Base-by-base conservation (phyloP, 805 yeast genomes). In the Schizosaccharomyces octosporus region DNA sequence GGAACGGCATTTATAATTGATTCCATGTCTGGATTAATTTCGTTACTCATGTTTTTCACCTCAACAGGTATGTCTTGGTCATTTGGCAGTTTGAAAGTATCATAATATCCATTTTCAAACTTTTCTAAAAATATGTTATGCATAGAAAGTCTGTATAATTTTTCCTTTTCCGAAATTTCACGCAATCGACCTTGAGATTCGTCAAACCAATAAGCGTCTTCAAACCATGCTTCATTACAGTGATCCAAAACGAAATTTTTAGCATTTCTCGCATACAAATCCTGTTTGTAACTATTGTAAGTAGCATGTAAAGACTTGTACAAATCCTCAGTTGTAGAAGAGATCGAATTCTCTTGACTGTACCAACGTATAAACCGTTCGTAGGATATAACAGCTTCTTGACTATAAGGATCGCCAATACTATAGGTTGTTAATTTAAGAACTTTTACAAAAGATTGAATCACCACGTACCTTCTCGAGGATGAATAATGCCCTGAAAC, bases 221-320 rank as follows among this genome's bases (percentile, higher is more conserved):
- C 61, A 61, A 65, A 65, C 66, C 66, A 65, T n/a, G 60, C 61
- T 31, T 65, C 66, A 42, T 63, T 55, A 15, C 31, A 62, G 55
- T 63, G 66, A 48, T 57, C 61, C 21, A 61, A 60, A 17, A 65
- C 66, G 43, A 65, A 65, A 1, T 64, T 64, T 17, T 64, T 59
- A 5, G 66, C 64, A n/a, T 63, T 59, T 19, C 64, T 54, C 15
- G 66, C 66, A 59, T 62, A 64, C 42, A 65, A 42, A 42, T 65
- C 66, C 17, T 31, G 55, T 42, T 61, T 61, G 59, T 65, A 65
- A 6, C 41, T 61, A 1, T 65, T 66, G 41, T 65, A 65, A 27
- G 59, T 45, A 21, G 48, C 41, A 4, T 42, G 48, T n/a, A 62
- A 29, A 6, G 45, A 61, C 9, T 62, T 51, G 36, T 51, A 51